These are phyloP conservation scores for Cercospora canescens DNA, from an alignment of 2,329 filamentous ascomycete species.

Conservation along the genomic window DNA sequence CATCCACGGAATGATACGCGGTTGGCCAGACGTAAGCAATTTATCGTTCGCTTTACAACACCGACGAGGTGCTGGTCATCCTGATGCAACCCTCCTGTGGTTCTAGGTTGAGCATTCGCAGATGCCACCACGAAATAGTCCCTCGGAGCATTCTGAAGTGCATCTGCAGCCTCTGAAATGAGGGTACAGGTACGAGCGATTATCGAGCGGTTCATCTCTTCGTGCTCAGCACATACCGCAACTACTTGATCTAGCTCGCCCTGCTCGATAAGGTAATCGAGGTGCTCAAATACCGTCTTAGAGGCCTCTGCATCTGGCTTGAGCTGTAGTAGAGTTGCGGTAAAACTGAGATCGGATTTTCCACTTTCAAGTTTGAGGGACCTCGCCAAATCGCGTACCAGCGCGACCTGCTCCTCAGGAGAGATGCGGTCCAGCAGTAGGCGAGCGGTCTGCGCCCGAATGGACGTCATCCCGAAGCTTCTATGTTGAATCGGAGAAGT, in stretches of 20 bases:
- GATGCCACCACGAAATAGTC: conserved; percentile 7
- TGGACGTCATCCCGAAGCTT: conserved; percentile 19
- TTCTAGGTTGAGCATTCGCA: neutral
- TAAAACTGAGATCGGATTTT: conserved; percentile 22
- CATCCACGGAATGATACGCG: neutral
- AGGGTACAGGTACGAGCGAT: conserved; percentile 2
- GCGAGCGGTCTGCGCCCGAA: conserved; percentile 21
- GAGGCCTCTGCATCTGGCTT: conserved; percentile 13
- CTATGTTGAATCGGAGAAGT: neutral
- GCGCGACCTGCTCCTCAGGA: conserved; percentile 18
- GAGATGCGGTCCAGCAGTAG: conserved; percentile 26
- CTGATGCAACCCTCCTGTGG: neutral
- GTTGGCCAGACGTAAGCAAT: conserved; percentile 11
- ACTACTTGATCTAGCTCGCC: conserved; percentile 21
- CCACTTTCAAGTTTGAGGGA: conserved; percentile 18
- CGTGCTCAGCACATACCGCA: conserved; percentile 21
- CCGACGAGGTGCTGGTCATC: neutral
- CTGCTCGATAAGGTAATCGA: conserved; percentile 16
- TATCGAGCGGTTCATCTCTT: conserved; percentile 16
- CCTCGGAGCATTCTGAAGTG: neutral
- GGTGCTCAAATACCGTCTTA: conserved; percentile 13
- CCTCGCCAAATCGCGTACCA: conserved; percentile 23
- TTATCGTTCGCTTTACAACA: neutral
- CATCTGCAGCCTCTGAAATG: neutral
- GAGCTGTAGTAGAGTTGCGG: conserved; percentile 21